Conservation (phyloP, 257 asterid genomes). For the Solanum rostratum region DNA sequence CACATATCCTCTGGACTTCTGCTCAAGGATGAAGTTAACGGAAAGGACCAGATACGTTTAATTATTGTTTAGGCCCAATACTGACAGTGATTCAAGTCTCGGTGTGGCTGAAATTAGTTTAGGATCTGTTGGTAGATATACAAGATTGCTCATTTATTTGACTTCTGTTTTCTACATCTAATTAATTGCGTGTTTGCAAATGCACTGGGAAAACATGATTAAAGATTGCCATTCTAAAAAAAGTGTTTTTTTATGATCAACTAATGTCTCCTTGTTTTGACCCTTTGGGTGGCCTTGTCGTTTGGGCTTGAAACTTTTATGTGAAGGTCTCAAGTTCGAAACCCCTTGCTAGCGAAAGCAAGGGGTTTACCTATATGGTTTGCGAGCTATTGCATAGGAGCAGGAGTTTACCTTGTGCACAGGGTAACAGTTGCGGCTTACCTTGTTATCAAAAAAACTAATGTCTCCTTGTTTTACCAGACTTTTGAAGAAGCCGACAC, state of each 20-base stretch:
- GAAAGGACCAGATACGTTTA: neutral
- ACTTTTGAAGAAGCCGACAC: constrained; percentile 97
- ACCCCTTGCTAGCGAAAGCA: too few relatives aligned
- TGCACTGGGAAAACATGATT: neutral
- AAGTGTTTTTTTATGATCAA: neutral
- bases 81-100: neutral
- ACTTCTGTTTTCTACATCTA: neutral
- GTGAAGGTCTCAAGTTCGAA: too few relatives aligned
- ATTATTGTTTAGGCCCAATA: neutral
- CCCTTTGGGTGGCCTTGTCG: too few relatives aligned
- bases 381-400: too few relatives aligned
- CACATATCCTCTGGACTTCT: neutral
- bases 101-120: neutral
- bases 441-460: neutral
- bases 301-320: too few relatives aligned
- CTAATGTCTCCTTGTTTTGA: neutral
- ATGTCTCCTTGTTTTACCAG: constrained; percentile 20
- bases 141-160: neutral
- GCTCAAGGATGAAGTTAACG: neutral
- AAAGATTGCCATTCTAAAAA: neutral
- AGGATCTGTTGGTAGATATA: neutral
- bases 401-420: too few relatives aligned
- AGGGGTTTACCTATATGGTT: too few relatives aligned
- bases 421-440: too few relatives aligned
- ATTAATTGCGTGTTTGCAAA: neutral